A percentile compares a stretch with the other conserved stretches of the same genome.
Evolutionary conservation across 2,329 filamentous ascomycete species (phyloP).

Genomic region (Xylaria sp.): DNA sequence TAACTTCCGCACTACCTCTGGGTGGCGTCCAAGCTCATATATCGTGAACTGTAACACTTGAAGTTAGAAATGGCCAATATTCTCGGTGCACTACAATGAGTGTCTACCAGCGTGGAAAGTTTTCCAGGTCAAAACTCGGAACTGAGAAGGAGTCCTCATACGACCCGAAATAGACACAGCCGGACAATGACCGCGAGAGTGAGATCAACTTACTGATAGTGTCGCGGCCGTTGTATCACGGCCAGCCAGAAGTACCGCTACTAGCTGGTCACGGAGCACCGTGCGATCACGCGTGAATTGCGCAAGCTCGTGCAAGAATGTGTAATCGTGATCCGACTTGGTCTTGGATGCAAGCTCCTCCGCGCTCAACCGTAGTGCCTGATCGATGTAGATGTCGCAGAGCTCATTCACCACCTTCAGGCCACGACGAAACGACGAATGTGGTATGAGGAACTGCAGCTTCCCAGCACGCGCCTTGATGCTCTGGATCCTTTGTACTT

Average conservation of each 20-base stretch:
- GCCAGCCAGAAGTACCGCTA: constrained; percentile 84
- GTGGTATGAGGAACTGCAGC: constrained; percentile 71
- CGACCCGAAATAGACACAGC: not conserved
- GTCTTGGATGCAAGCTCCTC: constrained; percentile 79
- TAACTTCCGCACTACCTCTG: constrained; percentile 73
- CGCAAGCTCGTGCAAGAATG: constrained; percentile 87
- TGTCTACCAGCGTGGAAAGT: not conserved
- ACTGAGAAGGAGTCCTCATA: not conserved
- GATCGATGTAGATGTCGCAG: constrained; percentile 80
- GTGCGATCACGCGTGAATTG: constrained; percentile 77
- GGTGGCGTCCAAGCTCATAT: constrained; percentile 82
- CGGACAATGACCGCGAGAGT: not conserved
- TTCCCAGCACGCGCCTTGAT: constrained; percentile 73
- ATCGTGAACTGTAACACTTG: constrained; percentile 76
- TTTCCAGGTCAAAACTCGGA: too few species aligned
- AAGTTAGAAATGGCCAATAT: constrained; percentile 1
- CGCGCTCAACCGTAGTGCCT: constrained; percentile 73
- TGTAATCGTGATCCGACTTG: constrained; percentile 78
- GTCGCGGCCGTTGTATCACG: constrained; percentile 88
- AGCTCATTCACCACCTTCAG: constrained; percentile 79
- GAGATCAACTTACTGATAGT: constrained; percentile 57
- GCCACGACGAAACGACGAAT: constrained; percentile 69
- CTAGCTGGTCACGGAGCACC: constrained; percentile 84
- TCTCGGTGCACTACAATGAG: not conserved
- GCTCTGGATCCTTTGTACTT: constrained; percentile 80